A percentile compares a stretch with the other conserved stretches of the same genome.
phyloP scores from a whole-genome alignment of 805 yeast species.

The Saturnispora saitoi region DNA sequence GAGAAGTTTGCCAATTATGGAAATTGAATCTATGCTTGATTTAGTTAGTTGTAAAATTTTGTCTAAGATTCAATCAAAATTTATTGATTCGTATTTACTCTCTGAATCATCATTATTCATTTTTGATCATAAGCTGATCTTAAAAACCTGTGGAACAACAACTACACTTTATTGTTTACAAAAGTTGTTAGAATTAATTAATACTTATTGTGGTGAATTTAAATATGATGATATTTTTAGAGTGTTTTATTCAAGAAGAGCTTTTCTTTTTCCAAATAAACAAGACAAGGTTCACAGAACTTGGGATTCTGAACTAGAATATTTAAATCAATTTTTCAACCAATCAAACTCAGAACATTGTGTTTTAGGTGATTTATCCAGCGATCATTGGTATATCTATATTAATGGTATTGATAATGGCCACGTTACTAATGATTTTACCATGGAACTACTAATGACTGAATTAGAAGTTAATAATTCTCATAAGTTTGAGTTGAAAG shows the following conservation, averaged over 20 bases:
- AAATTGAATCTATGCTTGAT: conserved; percentile 70
- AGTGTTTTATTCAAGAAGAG: conserved; percentile 83
- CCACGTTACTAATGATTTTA: conserved; percentile 35
- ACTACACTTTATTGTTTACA: conserved; percentile 75
- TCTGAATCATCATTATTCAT: conserved; percentile 89
- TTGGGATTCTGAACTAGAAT: conserved; percentile 75
- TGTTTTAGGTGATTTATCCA: conserved; percentile 70
- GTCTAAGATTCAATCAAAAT: conserved; percentile 59
- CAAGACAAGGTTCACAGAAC: conserved; percentile 74
- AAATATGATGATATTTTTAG: conserved; percentile 38
- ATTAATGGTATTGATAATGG: conserved; percentile 39
- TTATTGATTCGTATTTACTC: conserved; percentile 74
- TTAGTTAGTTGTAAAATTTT: conserved; percentile 82
- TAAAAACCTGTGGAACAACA: conserved; percentile 96
- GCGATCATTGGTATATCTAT: conserved; percentile 88
- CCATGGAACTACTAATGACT: conserved; percentile 88
- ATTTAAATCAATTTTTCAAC: conserved; percentile 56
- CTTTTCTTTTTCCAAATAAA: conserved; percentile 84
- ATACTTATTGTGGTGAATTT: conserved; percentile 33
- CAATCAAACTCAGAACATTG: conserved; percentile 54
- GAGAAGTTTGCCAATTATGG: conserved; percentile 52
- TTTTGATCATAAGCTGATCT: conserved; percentile 71
- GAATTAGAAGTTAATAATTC: conserved; percentile 55
- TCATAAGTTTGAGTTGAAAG: conserved; percentile 37
- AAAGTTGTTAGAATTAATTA: conserved; percentile 47